Evolutionary conservation across 768 basidiomycete species (phyloP).

Genomic region (Coprinopsis sp.): DNA sequence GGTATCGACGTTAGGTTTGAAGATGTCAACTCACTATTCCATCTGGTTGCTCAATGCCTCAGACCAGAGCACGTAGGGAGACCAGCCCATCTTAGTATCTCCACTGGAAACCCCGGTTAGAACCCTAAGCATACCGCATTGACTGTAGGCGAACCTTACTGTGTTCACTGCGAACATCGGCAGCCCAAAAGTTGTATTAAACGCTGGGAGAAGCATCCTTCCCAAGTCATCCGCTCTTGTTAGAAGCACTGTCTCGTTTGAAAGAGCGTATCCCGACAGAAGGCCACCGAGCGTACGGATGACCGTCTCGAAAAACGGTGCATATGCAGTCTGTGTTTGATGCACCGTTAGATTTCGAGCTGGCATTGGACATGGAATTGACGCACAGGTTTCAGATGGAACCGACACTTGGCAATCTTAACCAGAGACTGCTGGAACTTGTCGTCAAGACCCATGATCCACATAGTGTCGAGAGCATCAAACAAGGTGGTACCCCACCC

Average conservation of each 20-base stretch:
- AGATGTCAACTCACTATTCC: conserved; percentile 41
- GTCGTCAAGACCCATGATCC: conserved; percentile 68
- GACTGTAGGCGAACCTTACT: conserved; percentile 35
- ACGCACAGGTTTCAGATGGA: conserved; percentile 21
- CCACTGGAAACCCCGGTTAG: conserved; percentile 25
- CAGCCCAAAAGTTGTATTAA: conserved; percentile 64
- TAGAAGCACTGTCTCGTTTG: conserved; percentile 57
- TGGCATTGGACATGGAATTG: background rate
- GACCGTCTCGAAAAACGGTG: conserved; percentile 72
- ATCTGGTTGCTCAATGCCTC: conserved; percentile 56
- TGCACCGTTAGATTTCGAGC: background rate
- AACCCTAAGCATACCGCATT: background rate
- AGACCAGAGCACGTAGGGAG: conserved; percentile 31
- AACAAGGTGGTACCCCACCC: conserved; percentile 72
- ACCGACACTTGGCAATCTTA: conserved; percentile 43
- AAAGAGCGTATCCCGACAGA: conserved; percentile 73
- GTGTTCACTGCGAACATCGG: conserved; percentile 69
- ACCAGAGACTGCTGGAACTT: conserved; percentile 60
- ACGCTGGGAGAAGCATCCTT: conserved; percentile 61
- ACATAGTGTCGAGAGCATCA: conserved; percentile 80
- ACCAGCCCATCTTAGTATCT: conserved; percentile 29
- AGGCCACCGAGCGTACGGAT: conserved; percentile 85
- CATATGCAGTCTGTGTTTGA: conserved; percentile 23
- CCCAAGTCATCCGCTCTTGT: conserved; percentile 72
- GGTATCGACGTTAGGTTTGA: background rate